Percentiles rank a stretch among this genome's conserved stretches.
These are phyloP conservation scores for Stachybotrys echinatus DNA, from an alignment of 2,329 filamentous ascomycete species.

Conservation along the genomic window DNA sequence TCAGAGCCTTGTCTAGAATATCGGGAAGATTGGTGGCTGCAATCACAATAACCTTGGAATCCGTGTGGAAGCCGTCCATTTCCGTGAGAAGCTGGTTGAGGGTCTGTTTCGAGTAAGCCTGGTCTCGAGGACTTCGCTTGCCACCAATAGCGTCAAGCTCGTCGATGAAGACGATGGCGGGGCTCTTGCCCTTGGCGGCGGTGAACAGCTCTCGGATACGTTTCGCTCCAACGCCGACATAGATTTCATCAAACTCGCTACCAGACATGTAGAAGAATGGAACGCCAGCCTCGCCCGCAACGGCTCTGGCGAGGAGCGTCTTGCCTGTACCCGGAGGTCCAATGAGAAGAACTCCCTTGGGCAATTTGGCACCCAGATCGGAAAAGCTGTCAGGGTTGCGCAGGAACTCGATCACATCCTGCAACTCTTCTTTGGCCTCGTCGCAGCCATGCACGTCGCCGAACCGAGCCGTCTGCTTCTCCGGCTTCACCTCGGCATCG, in stretches of 20 bases:
- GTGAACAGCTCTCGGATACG: slow-evolving; percentile 90
- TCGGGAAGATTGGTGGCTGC: slow-evolving; percentile 96
- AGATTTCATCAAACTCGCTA: slow-evolving; percentile 97
- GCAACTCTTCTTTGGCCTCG: slow-evolving; percentile 95
- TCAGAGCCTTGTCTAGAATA: slow-evolving; percentile 88
- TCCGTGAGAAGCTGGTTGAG: slow-evolving; percentile 96
- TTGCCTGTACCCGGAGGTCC: slow-evolving; percentile 97
- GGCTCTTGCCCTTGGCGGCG: slow-evolving; percentile 77
- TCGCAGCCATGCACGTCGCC: slow-evolving; percentile 94
- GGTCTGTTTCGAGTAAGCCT: slow-evolving; percentile 94
- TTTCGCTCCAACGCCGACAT: slow-evolving; percentile 94
- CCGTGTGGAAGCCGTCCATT: slow-evolving; percentile 93
- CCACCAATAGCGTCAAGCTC: slow-evolving; percentile 92
- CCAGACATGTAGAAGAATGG: slow-evolving; percentile 99
- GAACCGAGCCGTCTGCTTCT: slow-evolving; percentile 89
- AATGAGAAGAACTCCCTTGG: slow-evolving; percentile 92
- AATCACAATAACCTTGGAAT: slow-evolving; percentile 90
- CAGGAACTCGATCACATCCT: slow-evolving; percentile 94
- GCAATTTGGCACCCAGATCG: slow-evolving; percentile 89
- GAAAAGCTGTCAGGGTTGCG: slow-evolving; percentile 91
- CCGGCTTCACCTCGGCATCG: slow-evolving; percentile 82
- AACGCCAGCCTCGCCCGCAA: slow-evolving; percentile 93
- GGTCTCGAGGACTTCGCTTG: slow-evolving; percentile 87
- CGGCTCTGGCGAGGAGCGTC: slow-evolving; percentile 88
- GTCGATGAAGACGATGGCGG: slow-evolving; percentile 92